Conservation (phyloP, 2,329 filamentous ascomycete genomes). For the Cordyceps pruinosa region DNA sequence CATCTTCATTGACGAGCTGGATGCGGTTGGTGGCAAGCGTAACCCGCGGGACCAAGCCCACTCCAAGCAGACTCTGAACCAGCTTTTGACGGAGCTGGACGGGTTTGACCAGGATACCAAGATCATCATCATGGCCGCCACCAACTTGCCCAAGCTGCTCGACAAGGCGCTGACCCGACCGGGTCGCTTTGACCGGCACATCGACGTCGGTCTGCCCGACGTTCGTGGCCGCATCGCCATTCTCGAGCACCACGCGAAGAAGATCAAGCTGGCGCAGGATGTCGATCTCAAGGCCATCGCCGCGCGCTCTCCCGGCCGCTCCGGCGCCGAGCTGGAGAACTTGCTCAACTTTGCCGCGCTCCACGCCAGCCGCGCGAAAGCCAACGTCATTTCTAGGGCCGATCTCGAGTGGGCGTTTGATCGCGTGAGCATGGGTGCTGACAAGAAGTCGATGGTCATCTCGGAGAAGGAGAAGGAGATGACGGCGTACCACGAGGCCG, state of each 20-base stretch:
- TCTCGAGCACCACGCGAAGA: conserved; percentile 86
- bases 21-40: conserved; percentile 89
- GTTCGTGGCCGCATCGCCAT: conserved; percentile 90
- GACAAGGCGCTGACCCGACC: conserved; percentile 93
- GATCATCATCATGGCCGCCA: conserved; percentile 92
- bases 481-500: conserved; percentile 95
- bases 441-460: conserved; percentile 83
- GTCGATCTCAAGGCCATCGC: conserved; percentile 82
- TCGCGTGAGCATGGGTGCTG: conserved; percentile 94
- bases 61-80: conserved; percentile 94
- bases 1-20: conserved; percentile 90
- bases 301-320: conserved; percentile 82
- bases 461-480: conserved; percentile 89
- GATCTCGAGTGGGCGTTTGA: conserved; percentile 98
- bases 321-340: conserved; percentile 92
- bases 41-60: conserved; percentile 91
- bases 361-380: conserved; percentile 83
- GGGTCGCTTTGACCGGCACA: conserved; percentile 91
- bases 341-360: conserved; percentile 94
- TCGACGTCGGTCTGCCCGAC: conserved; percentile 82
- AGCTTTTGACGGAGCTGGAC: conserved; percentile 92
- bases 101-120: conserved; percentile 93
- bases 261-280: conserved; percentile 72
- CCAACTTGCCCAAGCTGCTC: conserved; percentile 89
- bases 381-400: conserved; percentile 62